Percentiles rank a stretch among this genome's conserved stretches.
Evolutionary conservation across 495 filamentous ascomycete species (phyloP).

Genomic region (Xylaria scruposa): DNA sequence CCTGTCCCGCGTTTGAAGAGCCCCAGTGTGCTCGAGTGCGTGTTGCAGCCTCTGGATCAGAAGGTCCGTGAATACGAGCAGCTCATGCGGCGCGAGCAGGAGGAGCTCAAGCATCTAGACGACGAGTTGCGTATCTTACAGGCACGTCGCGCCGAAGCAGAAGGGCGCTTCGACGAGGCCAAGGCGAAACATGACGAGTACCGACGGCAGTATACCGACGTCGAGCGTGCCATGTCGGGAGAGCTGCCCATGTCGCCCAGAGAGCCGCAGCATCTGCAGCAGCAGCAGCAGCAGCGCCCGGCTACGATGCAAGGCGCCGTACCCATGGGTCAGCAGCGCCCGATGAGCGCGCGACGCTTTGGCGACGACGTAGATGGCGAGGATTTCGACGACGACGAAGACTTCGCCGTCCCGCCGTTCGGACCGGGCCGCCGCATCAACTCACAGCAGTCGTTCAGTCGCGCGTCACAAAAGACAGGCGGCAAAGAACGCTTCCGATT

Average conservation of each 20-base stretch:
- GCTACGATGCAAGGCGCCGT: constrained; percentile 26
- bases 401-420: constrained; percentile 32
- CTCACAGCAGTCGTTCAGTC: constrained; percentile 43
- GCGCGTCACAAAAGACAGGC: constrained; percentile 36
- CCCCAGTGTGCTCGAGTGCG: constrained; percentile 39
- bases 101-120: constrained; percentile 40
- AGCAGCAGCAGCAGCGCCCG: constrained; percentile 28
- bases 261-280: constrained; percentile 11
- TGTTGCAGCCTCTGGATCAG: constrained; percentile 41
- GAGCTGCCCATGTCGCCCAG: constrained; percentile 32
- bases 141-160: constrained; percentile 38
- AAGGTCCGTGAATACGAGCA: constrained; percentile 40
- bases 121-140: constrained; percentile 38
- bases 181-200: constrained; percentile 44
- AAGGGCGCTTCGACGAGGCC: constrained; percentile 39
- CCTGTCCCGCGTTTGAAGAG: constrained; percentile 42
- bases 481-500: constrained; percentile 40
- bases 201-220: constrained; percentile 34
- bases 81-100: constrained; percentile 38
- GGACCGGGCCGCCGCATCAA: constrained; percentile 38
- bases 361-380: constrained; percentile 26
- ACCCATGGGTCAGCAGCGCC: constrained; percentile 33
- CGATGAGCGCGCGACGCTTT: constrained; percentile 33
- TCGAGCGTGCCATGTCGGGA: constrained; percentile 41
- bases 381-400: constrained; percentile 37